A percentile compares a stretch with the other conserved stretches of the same genome.
phyloP scores from a whole-genome alignment of 116 monocot genomes.

The Phalaenopsis hybrid region DNA sequence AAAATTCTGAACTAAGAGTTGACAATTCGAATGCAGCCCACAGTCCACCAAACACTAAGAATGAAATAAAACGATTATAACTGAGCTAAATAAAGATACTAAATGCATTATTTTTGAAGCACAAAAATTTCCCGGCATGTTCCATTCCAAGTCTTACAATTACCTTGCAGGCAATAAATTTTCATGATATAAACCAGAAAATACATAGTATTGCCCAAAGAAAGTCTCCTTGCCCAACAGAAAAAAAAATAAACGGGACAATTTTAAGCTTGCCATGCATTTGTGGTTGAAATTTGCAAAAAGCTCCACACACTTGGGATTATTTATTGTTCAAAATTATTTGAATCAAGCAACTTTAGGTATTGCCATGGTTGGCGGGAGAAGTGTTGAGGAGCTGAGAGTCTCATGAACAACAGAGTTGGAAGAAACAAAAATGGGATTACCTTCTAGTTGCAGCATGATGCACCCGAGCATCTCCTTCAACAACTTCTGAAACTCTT shows the following conservation, averaged over 20 bases:
- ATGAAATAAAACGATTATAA: no score
- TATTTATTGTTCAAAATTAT: not conserved
- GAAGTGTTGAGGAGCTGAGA: conserved; percentile 17
- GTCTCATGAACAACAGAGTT: conserved; percentile 51
- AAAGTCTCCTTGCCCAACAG: not conserved
- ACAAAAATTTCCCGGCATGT: not conserved
- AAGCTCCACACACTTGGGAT: not conserved
- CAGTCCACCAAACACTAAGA: no score
- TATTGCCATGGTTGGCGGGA: not conserved
- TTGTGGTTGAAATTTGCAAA: not conserved
- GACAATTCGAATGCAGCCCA: no score
- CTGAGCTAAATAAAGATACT: no score
- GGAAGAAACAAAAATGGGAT: conserved; percentile 33
- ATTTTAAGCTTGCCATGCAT: no score
- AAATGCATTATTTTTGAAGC: no score
- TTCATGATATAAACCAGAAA: not conserved
- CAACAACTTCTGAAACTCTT: conserved; percentile 35
- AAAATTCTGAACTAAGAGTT: no score
- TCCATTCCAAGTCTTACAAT: not conserved
- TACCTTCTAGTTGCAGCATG: conserved; percentile 43
- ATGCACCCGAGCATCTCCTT: conserved; percentile 37
- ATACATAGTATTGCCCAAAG: not conserved
- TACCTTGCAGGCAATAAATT: not conserved
- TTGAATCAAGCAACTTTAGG: not conserved
- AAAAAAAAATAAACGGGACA: no score